Base-by-base conservation (phyloP, 2,329 filamentous ascomycete genomes). In the Fusarium stilboides region DNA sequence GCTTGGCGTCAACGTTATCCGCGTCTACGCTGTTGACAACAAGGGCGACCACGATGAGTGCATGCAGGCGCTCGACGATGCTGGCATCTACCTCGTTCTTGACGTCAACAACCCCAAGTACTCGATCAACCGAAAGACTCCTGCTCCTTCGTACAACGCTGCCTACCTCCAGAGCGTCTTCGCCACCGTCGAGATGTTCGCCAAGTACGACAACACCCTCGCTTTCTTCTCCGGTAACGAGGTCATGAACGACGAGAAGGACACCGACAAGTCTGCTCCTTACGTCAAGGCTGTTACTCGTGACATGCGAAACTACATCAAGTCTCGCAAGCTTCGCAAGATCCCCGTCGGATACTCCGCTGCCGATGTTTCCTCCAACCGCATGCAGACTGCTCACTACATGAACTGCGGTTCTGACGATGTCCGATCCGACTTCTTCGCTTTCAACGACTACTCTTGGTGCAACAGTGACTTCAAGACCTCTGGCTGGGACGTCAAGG, bases 21-120 rank as follows among this genome's bases (percentile, higher is more conserved):
- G 94, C 80, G 92, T 97, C 66, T 98, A 97, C 87, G 94, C 92
- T 17, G 90, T 97, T 72, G 94, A 98, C 85, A 97, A 97, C 87
- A 90, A 90, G 51, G 83, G 85, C 73, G 82, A 91, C 80, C 94
- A 98, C 82, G 90, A 94, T 75, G 87, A 89, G 67, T 98, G 94
- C 85, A 98, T 98, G 94, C 84, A 86, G 64, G 85, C 87, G 45
- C 86, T 97, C 65, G 90, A 89, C 53, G 92, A 92, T 75, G 94
- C 93, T 68, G 93, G 93, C 75, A 97, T 97, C 85, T 97, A 97
- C 85, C 88, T 97, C 54, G 93, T 97, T 37, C 86, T 97, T 52
- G 94, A 97, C 76, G 92, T 96, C 85, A 97, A 97, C 88, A 95
- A 85, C 87, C 93, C 93, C 71, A 86, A 89, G 70, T 97, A 97